These are phyloP conservation scores for Plasmodium cynomolgi DNA, from an alignment of 169 alveolate genomes.

Conservation along the genomic window DNA sequence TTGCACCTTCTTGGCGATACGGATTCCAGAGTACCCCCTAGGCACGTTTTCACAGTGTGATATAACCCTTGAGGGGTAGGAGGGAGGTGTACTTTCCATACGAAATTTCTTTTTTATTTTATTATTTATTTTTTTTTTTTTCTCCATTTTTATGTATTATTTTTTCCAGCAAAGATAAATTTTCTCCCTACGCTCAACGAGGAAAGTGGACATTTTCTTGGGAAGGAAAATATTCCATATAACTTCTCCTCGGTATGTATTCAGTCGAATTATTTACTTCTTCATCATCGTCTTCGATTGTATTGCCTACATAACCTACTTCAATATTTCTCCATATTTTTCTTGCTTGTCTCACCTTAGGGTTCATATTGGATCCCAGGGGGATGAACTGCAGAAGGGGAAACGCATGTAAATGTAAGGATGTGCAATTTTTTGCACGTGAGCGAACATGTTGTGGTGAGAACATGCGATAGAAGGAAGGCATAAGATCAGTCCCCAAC, in stretches of 20 bases:
- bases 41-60: no score
- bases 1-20: no score
- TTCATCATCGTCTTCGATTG: neutral
- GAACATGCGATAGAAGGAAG: no score
- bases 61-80: no score
- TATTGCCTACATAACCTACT: neutral
- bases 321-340: neutral
- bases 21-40: no score
- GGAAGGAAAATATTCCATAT: neutral
- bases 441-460: no score
- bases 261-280: neutral
- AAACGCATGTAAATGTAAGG: neutral
- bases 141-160: neutral
- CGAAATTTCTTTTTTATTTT: no score
- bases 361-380: neutral
- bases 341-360: neutral
- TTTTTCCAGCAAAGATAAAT: neutral
- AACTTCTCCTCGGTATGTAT: neutral
- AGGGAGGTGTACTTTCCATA: no score
- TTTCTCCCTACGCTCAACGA: neutral
- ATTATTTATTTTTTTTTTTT: neutral
- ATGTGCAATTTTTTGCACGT: neutral
- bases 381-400: neutral
- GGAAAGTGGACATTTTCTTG: neutral
- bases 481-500: no score